Percentiles rank a stretch among this genome's conserved stretches.
phyloP scores from a whole-genome alignment of 306 rosid species.

The Quercus mongolica region DNA sequence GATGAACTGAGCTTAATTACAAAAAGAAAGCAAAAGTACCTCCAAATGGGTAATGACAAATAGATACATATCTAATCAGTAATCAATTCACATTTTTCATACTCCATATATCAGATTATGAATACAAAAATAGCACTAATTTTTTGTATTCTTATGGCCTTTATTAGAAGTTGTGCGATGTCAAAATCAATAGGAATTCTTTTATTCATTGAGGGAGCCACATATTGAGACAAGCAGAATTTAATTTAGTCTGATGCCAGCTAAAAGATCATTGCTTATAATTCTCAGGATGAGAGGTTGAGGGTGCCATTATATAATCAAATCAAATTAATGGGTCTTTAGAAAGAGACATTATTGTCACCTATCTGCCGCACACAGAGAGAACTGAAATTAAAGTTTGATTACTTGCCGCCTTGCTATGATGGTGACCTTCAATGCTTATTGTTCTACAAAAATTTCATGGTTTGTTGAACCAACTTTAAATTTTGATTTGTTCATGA shows the following conservation, averaged over 20 bases:
- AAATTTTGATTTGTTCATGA: too few species aligned
- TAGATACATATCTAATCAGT: too few species aligned
- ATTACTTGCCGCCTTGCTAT: slow-evolving; percentile 5
- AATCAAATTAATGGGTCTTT: background rate
- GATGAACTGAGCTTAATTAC: too few species aligned
- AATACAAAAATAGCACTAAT: too few species aligned
- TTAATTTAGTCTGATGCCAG: background rate
- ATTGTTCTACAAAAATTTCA: background rate
- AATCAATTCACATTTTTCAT: too few species aligned
- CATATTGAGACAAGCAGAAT: background rate
- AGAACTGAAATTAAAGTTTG: background rate
- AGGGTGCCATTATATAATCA: background rate
- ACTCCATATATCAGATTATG: too few species aligned
- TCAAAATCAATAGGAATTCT: background rate
- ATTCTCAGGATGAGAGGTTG: too few species aligned
- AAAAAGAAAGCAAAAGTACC: too few species aligned
- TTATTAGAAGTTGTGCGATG: background rate
- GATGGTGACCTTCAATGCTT: slow-evolving; percentile 7
- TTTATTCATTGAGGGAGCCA: background rate
- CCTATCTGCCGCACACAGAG: background rate
- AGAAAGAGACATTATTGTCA: background rate
- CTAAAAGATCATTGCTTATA: background rate
- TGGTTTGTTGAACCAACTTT: too few species aligned
- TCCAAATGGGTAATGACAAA: too few species aligned
- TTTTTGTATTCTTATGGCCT: background rate